Percentiles rank a stretch among this genome's conserved stretches.
Evolutionary conservation across 192 early-diverging fungal species (phyloP).

Genomic region (Backusella morwellensis): DNA sequence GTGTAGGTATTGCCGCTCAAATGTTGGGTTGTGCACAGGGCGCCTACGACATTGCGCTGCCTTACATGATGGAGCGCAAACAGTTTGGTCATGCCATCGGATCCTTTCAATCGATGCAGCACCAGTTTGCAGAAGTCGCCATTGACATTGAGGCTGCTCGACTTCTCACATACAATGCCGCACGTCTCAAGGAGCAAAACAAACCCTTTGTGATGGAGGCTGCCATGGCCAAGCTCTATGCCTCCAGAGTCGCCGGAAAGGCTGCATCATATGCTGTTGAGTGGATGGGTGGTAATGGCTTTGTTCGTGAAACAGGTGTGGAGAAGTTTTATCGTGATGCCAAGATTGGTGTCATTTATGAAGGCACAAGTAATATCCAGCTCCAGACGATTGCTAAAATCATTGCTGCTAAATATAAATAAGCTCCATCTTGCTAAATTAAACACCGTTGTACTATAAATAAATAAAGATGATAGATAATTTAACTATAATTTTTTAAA

Average conservation of each 20-base stretch:
- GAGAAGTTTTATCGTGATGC: slow-evolving; percentile 96
- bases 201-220: slow-evolving; percentile 91
- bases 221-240: slow-evolving; percentile 96
- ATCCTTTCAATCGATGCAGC: slow-evolving; percentile 74
- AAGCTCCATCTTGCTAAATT: background rate
- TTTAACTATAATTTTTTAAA: no score
- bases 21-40: slow-evolving; percentile 96
- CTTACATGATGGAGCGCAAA: slow-evolving; percentile 91
- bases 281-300: slow-evolving; percentile 97
- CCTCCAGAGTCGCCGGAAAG: slow-evolving; percentile 87
- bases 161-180: slow-evolving; percentile 94
- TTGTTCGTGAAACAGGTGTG: slow-evolving; percentile 77
- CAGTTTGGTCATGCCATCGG: slow-evolving; percentile 84
- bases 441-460: background rate
- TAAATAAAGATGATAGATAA: no score
- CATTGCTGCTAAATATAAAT: slow-evolving; percentile 35
- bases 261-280: slow-evolving; percentile 86
- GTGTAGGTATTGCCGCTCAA: slow-evolving; percentile 96
- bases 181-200: slow-evolving; percentile 86
- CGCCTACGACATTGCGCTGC: slow-evolving; percentile 77
- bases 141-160: slow-evolving; percentile 94
- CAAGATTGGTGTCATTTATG: slow-evolving; percentile 96
- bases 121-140: slow-evolving; percentile 73
- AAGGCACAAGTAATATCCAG: slow-evolving; percentile 84
- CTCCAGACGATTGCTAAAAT: slow-evolving; percentile 39